phyloP scores from a whole-genome alignment of 2,329 filamentous ascomycete species.

The Plectosphaerella plurivora region DNA sequence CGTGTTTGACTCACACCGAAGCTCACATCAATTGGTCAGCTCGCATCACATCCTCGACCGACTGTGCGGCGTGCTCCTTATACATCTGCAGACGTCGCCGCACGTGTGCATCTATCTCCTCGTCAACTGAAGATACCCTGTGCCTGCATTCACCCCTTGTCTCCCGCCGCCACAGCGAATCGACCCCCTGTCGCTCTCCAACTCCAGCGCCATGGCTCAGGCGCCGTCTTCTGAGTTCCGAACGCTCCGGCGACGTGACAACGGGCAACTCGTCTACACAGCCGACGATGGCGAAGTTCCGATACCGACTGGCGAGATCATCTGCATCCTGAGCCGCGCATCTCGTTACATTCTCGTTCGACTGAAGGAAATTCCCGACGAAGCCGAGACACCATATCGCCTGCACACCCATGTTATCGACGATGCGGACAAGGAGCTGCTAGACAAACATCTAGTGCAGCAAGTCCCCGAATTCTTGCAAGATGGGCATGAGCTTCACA shows the following conservation, averaged over 20 bases:
- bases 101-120: no score
- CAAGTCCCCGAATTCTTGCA: slow-evolving; percentile 32
- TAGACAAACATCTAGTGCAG: slow-evolving; percentile 29
- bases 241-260: not conserved
- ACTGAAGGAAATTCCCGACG: slow-evolving; percentile 28
- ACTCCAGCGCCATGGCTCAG: not conserved
- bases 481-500: slow-evolving; percentile 37
- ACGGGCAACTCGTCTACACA: slow-evolving; percentile 8
- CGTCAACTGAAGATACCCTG: no score
- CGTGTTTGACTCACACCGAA: no score
- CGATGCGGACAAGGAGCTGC: slow-evolving; percentile 29
- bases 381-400: slow-evolving; percentile 18
- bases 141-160: no score
- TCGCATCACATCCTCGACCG: no score
- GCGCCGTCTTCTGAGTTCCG: not conserved
- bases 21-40: no score
- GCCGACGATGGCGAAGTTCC: not conserved
- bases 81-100: no score
- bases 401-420: slow-evolving; percentile 23
- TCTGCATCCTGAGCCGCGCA: slow-evolving; percentile 14
- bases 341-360: slow-evolving; percentile 26
- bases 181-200: not conserved
- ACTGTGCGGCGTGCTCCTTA: no score
- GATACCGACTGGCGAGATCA: slow-evolving; percentile 16
- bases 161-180: not conserved